Conservation (phyloP, 176 grass and related monocot genomes). For the barley (Hordeum vulgare) region MorexV3_pseudomolecules_assembly NC_058524.1:120311404-120311903, state of each 20-base stretch:
- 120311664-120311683: not conserved
- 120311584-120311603: not conserved
- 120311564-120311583: not conserved
- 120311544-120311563: not conserved
- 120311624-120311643: not conserved
- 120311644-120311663: not conserved
- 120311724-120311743: too few relatives aligned
- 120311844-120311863: not conserved
- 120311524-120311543: slow-evolving; percentile 15
- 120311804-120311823: too few relatives aligned
- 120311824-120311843: too few relatives aligned
- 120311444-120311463: not conserved
- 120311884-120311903: not conserved
- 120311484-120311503: slow-evolving; percentile 2
- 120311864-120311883: not conserved
- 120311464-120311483: not conserved
- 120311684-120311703: not conserved
- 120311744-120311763: too few relatives aligned
- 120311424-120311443: not conserved
- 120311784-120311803: too few relatives aligned
- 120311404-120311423: not conserved
- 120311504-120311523: not conserved
- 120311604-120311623: not conserved
- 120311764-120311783: too few relatives aligned
- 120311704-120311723: too few relatives aligned